A percentile compares a stretch with the other conserved stretches of the same genome.
Conservation (phyloP, 2,329 filamentous ascomycete species). For the Shiraia sp. region DNA sequence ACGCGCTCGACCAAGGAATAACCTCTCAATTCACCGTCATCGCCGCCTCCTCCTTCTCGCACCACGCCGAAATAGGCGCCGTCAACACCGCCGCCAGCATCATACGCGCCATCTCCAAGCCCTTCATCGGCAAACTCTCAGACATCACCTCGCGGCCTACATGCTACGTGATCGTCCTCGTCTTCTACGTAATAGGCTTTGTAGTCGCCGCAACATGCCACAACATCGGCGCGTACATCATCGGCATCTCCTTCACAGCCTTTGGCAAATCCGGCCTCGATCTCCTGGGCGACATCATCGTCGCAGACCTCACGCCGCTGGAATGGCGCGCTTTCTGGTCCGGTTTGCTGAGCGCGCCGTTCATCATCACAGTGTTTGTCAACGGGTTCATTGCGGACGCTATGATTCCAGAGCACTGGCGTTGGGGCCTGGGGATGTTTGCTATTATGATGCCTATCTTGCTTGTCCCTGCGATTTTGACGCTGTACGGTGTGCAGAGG, state of each 20-base stretch:
- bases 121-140: conserved; percentile 23
- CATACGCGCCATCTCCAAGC: conserved; percentile 26
- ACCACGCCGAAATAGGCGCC: conserved; percentile 16
- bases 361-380: conserved; percentile 48
- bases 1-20: conserved; percentile 25
- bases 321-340: conserved; percentile 35
- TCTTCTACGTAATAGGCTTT: conserved; percentile 31
- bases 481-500: conserved; percentile 27
- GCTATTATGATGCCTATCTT: conserved; percentile 28
- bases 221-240: conserved; percentile 24
- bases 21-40: conserved; percentile 23
- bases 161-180: conserved; percentile 46
- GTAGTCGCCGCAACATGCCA: conserved; percentile 15
- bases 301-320: conserved; percentile 32
- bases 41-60: conserved; percentile 20
- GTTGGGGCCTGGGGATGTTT: conserved; percentile 32
- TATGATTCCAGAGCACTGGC: conserved; percentile 41
- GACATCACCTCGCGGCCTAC: conserved; percentile 32
- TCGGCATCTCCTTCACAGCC: conserved; percentile 30
- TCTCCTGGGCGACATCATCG: conserved; percentile 32
- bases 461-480: conserved; percentile 27
- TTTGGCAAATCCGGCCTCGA: conserved; percentile 35
- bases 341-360: conserved; percentile 27
- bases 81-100: conserved; percentile 19
- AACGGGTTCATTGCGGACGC: conserved; percentile 50